Percentiles rank a stretch among this genome's conserved stretches.
These are phyloP conservation scores for Tetrastigma voinierianum DNA, from an alignment of 164 flowering plant genomes.

Conservation along the genomic window DNA sequence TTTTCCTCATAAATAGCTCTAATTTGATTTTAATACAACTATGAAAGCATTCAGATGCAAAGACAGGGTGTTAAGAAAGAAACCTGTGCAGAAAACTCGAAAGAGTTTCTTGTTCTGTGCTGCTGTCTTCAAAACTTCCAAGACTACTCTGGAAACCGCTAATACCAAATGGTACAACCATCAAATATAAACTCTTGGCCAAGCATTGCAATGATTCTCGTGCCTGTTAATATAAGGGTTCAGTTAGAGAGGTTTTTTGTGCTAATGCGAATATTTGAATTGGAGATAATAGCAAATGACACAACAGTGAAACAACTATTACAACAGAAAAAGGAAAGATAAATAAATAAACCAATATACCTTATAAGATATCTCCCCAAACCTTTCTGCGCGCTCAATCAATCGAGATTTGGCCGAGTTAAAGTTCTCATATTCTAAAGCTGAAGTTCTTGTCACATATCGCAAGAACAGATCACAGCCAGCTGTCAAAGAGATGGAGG, in stretches of 20 bases:
- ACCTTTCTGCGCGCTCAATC: slow-evolving; percentile 94
- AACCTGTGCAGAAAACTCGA: slow-evolving; percentile 94
- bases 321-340: slow-evolving; percentile 3
- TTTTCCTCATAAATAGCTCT: too few relatives aligned
- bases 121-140: slow-evolving; percentile 82
- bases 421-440: slow-evolving; percentile 90
- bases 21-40: not conserved
- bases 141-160: slow-evolving; percentile 95
- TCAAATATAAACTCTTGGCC: slow-evolving; percentile 95
- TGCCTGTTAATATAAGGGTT: slow-evolving; percentile 51
- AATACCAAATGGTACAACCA: slow-evolving; percentile 99
- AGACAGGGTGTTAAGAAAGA: slow-evolving; percentile 8
- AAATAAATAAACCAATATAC: slow-evolving; percentile 27
- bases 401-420: slow-evolving; percentile 89
- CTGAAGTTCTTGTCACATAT: slow-evolving; percentile 91
- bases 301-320: not conserved
- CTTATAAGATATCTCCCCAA: slow-evolving; percentile 93
- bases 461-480: slow-evolving; percentile 97
- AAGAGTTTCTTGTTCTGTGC: slow-evolving; percentile 83
- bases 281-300: not conserved
- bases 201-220: slow-evolving; percentile 90
- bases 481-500: slow-evolving; percentile 94
- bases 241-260: not conserved
- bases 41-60: not conserved
- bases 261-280: not conserved